Evolutionary conservation across 73 alveolate genomes (phyloP), one percentile per base, ranked within the genome.

Genomic region (Paramecium sexaurelia): DNA sequence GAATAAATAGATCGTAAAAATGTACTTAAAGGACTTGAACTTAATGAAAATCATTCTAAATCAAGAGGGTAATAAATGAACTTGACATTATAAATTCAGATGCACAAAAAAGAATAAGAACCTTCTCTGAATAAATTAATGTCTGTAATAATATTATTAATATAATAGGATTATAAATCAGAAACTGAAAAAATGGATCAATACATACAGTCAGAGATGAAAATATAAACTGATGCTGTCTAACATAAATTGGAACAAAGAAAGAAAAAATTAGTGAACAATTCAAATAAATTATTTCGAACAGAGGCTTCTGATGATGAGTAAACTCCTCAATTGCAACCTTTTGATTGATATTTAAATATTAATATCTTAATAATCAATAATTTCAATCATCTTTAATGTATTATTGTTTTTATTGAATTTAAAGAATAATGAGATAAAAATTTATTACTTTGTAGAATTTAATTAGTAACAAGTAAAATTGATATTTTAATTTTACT

Each of bases 151-250:
- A 26, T 61, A 32, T 15, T 4, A 29, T 45, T 45, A 29, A 26
- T 26, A 24, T 26, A 61, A 9, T 61, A 61, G 83, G 83, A 61
- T 61, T 61, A 61, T 15, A 61, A 26, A 61, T 29, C 83, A 61
- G 83, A 61, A 17, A 56, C 33, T 1, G 75, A 56, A 56, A 56
- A 56, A 56, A 56, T 56, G 75, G 83, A 61, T 61, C 26, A 61
- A 61, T 61, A 61, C 26, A 61, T 61, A 29, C 26, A 61, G 26
- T 61, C 83, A 61, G 83, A 61, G n/a, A 61, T 61, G 83, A 61
- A 61, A 61, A 29, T 29, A 32, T 15, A 61, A 26, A 61, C 83
- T 13, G 83, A 61, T 61, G 83, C 83, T 29, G 83, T 61, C 4
- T 61, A 61, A 61, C 39, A 2, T 1, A 61, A 61, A 8, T 32